Evolutionary conservation across 2,329 filamentous ascomycete species (phyloP).

Genomic region (Fusarium euwallaceae): DNA sequence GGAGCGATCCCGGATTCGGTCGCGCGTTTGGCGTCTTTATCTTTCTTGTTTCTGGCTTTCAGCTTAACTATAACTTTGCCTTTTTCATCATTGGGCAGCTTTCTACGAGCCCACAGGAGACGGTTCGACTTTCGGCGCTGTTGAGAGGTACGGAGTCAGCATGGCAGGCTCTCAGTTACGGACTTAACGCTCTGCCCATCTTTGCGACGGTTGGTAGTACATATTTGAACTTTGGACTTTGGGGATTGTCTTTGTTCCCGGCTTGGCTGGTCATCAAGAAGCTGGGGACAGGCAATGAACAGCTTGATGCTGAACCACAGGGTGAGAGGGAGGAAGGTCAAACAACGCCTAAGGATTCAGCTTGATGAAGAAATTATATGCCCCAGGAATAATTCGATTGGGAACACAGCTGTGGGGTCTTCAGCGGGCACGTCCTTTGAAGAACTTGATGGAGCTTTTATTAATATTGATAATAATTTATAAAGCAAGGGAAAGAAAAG

Average conservation of each 20-base stretch:
- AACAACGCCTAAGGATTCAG: neutral
- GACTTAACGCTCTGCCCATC: slow-evolving; percentile 69
- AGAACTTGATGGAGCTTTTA: too few relatives aligned
- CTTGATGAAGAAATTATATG: neutral
- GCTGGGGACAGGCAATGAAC: neutral
- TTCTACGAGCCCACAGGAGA: slow-evolving; percentile 69
- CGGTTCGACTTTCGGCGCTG: slow-evolving; percentile 73
- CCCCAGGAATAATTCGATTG: neutral
- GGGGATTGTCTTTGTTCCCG: slow-evolving; percentile 70
- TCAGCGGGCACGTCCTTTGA: too few relatives aligned
- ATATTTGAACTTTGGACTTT: slow-evolving; percentile 77
- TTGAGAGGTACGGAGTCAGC: slow-evolving; percentile 76
- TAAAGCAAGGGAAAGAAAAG: too few relatives aligned
- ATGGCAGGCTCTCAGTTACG: slow-evolving; percentile 77
- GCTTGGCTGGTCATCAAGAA: slow-evolving; percentile 68
- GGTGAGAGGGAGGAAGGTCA: neutral
- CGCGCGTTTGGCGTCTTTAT: slow-evolving; percentile 74
- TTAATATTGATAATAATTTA: too few relatives aligned
- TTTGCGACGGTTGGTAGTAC: slow-evolving; percentile 73
- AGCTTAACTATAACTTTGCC: slow-evolving; percentile 78
- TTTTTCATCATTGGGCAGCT: slow-evolving; percentile 77
- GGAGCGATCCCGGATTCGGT: slow-evolving; percentile 72
- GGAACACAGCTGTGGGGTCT: fast-evolving
- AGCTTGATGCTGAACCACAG: neutral
- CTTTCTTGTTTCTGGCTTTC: slow-evolving; percentile 74